A percentile compares a stretch with the other conserved stretches of the same genome.
Conservation (phyloP, 768 basidiomycete genomes). For the Auricularia heimuer region DNA sequence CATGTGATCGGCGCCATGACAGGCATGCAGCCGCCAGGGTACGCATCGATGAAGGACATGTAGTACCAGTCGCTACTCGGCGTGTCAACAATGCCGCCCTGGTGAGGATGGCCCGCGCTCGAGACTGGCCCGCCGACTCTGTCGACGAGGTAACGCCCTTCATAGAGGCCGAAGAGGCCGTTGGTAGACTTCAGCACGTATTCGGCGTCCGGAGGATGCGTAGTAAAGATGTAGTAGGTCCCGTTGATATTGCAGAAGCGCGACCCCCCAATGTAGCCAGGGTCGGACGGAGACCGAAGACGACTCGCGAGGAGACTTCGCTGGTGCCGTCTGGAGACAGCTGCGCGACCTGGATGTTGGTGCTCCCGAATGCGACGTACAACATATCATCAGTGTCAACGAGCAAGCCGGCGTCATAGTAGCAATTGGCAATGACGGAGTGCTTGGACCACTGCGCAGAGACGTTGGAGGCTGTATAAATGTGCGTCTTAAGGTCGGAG, state of each 20-base stretch:
- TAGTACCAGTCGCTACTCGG: constrained; percentile 1
- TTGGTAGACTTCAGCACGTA: constrained; percentile 5
- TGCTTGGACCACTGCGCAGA: no score
- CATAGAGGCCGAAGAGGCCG: background rate
- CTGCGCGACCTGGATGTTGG: constrained; percentile 1
- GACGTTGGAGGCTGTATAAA: no score
- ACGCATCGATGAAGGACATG: constrained; percentile 3
- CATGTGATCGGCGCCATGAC: constrained; percentile 2
- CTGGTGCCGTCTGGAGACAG: background rate
- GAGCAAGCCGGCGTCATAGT: constrained; percentile 7
- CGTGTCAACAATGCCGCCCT: constrained; percentile 4
- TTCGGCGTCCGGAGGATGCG: background rate
- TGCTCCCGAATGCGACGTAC: constrained; percentile 1
- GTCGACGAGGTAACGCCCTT: background rate
- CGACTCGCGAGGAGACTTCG: background rate
- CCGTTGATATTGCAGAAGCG: constrained; percentile 7
- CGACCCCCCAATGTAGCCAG: constrained; percentile 5
- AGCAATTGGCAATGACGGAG: background rate
- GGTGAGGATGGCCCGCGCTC: background rate
- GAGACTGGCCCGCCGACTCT: background rate
- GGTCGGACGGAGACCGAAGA: background rate
- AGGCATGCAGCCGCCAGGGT: constrained; percentile 3
- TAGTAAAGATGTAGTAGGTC: constrained; percentile 4
- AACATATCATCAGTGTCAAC: constrained; percentile 6
- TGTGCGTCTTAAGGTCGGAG: no score